phyloP scores from a whole-genome alignment of 805 yeast species.

The Blastobotrys muscicola region DNA sequence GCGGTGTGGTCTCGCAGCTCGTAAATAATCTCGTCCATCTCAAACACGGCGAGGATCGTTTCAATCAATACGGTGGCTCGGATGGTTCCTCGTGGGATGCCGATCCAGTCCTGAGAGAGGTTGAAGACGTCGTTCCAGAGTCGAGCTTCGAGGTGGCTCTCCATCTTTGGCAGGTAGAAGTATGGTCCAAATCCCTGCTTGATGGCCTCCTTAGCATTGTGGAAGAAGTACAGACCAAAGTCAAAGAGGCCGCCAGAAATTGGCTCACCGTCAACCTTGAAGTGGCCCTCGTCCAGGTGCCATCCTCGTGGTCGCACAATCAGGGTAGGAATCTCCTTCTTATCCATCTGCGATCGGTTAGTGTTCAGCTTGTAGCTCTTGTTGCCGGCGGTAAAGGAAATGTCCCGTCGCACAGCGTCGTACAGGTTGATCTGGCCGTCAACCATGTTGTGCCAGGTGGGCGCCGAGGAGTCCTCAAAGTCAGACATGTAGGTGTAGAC shows the following conservation, averaged over 20 bases:
- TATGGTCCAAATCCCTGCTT: constrained; percentile 58
- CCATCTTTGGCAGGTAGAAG: constrained; percentile 69
- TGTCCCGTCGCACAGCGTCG: constrained; percentile 55
- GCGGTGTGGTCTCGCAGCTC: constrained; percentile 63
- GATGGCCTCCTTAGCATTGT: constrained; percentile 52
- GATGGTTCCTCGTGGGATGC: constrained; percentile 57
- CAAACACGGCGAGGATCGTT: constrained; percentile 65
- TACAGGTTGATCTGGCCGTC: constrained; percentile 64
- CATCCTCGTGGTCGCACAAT: constrained; percentile 57
- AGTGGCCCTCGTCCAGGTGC: constrained; percentile 62
- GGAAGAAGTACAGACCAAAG: constrained; percentile 61
- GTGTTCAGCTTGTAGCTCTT: constrained; percentile 45
- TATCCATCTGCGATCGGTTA: constrained; percentile 29
- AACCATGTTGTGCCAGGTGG: constrained; percentile 58
- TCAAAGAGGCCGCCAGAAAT: constrained; percentile 59
- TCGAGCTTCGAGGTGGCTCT: constrained; percentile 66
- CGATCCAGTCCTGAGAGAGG: constrained; percentile 53
- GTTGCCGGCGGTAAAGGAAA: constrained; percentile 30
- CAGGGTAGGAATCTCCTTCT: constrained; percentile 41
- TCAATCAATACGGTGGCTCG: constrained; percentile 65
- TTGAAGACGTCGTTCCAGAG: constrained; percentile 68
- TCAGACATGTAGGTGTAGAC: constrained; percentile 73
- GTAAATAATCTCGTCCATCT: constrained; percentile 69
- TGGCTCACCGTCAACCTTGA: constrained; percentile 58
- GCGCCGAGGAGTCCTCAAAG: constrained; percentile 64